Evolutionary conservation across 164 flowering plant species (phyloP), one percentile per base, ranked within the genome.

Genomic region (Macadamia tetraphylla): DNA sequence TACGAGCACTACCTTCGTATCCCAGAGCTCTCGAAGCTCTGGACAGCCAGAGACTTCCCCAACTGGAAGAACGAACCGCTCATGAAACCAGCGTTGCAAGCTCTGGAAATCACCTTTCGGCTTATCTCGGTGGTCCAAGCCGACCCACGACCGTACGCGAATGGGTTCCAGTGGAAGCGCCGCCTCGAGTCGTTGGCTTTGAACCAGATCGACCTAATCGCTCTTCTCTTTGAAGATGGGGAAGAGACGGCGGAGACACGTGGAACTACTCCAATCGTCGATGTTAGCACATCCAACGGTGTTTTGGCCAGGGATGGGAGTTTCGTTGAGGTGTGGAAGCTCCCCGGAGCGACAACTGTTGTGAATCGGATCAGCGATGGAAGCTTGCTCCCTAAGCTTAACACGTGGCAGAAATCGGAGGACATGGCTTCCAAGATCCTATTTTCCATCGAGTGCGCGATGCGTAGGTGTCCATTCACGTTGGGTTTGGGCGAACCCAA

Each of bases 401-500:
- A 87, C 49, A 68, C 89, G 76, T 91, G 97, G 98, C 80, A 73
- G 60, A 87, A 76, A 71, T 81, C 92, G 13, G 91, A 87, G 51
- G 89, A 73, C 49, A 62, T 84, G 0, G 96, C 92, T 2, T 62
- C 82, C 78, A 87, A 78, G 75, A 82, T 89, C 40, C 64, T 81
- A 60, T 82, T 80, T 78, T 73, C 88, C 60, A 79, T 91, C 71
- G 98, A 94, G 72, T 79, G 87, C 81, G 82, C 82, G 71, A 86
- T 94, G 94, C 69, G 79, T 73, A 51, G 87, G 66, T 81, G 89
- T 55, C 83, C 83, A 40, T 94, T 82, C 87, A 88, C 97, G 18
- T 78, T 94, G 6, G 98, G 97, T 3, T 53, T 94, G 11, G 98
- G 98, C 1, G 98, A 94, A 74, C 91, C 91, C 40, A 94, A 94